phyloP scores from a whole-genome alignment of 768 basidiomycete genomes.

The Russula sp. region DNA sequence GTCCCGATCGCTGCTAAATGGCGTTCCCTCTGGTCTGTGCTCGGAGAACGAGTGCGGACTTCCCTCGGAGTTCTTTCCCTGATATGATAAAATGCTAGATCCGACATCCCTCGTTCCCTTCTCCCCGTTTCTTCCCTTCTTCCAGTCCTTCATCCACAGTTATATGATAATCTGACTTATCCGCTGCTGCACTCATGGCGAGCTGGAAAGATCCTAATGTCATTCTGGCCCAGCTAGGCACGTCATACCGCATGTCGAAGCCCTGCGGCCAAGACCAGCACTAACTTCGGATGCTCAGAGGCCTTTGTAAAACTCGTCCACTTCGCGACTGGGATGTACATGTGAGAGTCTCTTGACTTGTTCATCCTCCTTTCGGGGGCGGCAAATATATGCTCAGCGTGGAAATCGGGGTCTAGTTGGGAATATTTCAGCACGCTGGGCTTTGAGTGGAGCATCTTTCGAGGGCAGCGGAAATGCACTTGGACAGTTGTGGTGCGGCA shows the following conservation, averaged over 20 bases:
- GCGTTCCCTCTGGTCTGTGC: no score
- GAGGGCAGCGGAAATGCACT: neutral
- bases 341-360: neutral
- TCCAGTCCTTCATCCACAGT: neutral
- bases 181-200: neutral
- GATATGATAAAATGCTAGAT: neutral
- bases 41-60: neutral
- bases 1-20: no score
- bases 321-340: conserved; percentile 12
- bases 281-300: conserved; percentile 2
- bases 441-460: conserved; percentile 17
- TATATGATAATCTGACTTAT: neutral
- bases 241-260: neutral
- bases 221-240: conserved; percentile 4
- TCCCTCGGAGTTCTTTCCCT: neutral
- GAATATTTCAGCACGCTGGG: conserved; percentile 12
- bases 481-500: conserved; percentile 5
- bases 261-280: neutral
- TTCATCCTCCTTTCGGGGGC: neutral
- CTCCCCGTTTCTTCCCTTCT: neutral
- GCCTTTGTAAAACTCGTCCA: conserved; percentile 11
- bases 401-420: conserved; percentile 2
- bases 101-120: neutral
- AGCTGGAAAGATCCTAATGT: neutral
- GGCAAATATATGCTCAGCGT: neutral